These are phyloP conservation scores for Tylopilus felleus DNA, from an alignment of 768 basidiomycete genomes.

Conservation along the genomic window DNA sequence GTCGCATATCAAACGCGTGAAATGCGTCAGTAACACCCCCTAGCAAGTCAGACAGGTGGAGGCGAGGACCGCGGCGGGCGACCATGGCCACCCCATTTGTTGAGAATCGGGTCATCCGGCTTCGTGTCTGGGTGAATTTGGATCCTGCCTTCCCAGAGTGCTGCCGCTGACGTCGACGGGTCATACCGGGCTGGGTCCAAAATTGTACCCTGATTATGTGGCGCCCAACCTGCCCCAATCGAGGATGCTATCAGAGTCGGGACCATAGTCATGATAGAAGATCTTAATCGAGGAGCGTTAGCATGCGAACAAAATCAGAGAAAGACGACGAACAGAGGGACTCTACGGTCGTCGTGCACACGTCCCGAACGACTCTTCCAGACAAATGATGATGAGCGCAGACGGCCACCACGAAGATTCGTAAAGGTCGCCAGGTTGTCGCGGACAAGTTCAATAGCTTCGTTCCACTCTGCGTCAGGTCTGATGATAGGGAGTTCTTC, in stretches of 20 bases:
- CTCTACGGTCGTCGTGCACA: conserved; percentile 45
- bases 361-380: conserved; percentile 71
- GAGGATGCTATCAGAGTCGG: conserved; percentile 72
- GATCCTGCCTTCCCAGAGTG: conserved; percentile 80
- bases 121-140: conserved; percentile 87
- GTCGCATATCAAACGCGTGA: neutral
- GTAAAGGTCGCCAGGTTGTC: conserved; percentile 85
- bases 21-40: neutral
- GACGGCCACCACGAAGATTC: conserved; percentile 82
- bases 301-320: conserved; percentile 1
- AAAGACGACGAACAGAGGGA: conserved; percentile 44
- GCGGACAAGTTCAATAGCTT: conserved; percentile 75
- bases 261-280: conserved; percentile 73
- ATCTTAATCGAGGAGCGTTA: conserved; percentile 41
- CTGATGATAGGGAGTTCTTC: conserved; percentile 59
- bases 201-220: conserved; percentile 52
- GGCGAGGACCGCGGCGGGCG: conserved; percentile 12
- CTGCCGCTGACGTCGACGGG: conserved; percentile 78
- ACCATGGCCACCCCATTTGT: conserved; percentile 28
- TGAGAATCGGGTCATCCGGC: conserved; percentile 53
- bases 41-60: conserved; percentile 16
- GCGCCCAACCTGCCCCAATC: conserved; percentile 63
- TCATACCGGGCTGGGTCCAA: conserved; percentile 75
- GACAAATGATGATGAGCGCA: conserved; percentile 83
- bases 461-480: conserved; percentile 67